Percentiles rank a stretch among this genome's conserved stretches.
Conservation (phyloP, 257 asterid genomes). For the Ligustrum vulgare region DNA sequence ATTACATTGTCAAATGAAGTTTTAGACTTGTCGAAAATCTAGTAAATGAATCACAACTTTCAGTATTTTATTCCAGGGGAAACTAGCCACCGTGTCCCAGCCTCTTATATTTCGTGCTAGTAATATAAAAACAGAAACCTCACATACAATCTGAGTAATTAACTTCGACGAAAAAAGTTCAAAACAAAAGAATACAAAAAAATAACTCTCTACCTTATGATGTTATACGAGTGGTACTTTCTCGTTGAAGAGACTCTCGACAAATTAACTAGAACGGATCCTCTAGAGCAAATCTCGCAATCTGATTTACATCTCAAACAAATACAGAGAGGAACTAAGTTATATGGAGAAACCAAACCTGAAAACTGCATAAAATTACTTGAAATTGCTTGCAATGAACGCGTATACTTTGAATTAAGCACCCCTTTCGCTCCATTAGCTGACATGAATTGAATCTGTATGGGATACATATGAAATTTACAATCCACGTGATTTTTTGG, state of each 20-base stretch:
- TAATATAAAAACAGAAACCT: constrained; percentile 46
- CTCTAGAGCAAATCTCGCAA: constrained; percentile 45
- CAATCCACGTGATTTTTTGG: constrained; percentile 31
- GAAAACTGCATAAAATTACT: constrained; percentile 48
- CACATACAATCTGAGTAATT: constrained; percentile 52
- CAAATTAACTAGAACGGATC: constrained; percentile 50
- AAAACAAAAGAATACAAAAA: constrained; percentile 35
- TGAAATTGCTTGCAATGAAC: constrained; percentile 35
- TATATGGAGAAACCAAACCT: constrained; percentile 46
- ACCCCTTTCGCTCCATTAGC: constrained; percentile 53
- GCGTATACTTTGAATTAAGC: constrained; percentile 41
- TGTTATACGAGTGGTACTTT: constrained; percentile 40
- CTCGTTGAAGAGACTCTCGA: constrained; percentile 46
- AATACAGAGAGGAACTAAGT: constrained; percentile 50
- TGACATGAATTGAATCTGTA: constrained; percentile 40
- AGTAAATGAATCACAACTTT: constrained; percentile 45
- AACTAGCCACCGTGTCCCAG: constrained; percentile 35
- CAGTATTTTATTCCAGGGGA: constrained; percentile 51
- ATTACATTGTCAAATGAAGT: constrained; percentile 16
- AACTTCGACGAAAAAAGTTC: constrained; percentile 22
- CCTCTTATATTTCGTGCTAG: constrained; percentile 57
- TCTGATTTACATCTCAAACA: constrained; percentile 71
- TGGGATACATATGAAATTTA: constrained; percentile 40
- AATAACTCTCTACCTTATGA: constrained; percentile 44
- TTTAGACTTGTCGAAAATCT: constrained; percentile 19